Conservation (phyloP, 805 yeast species). For the Starmerella sirachaensis region DNA sequence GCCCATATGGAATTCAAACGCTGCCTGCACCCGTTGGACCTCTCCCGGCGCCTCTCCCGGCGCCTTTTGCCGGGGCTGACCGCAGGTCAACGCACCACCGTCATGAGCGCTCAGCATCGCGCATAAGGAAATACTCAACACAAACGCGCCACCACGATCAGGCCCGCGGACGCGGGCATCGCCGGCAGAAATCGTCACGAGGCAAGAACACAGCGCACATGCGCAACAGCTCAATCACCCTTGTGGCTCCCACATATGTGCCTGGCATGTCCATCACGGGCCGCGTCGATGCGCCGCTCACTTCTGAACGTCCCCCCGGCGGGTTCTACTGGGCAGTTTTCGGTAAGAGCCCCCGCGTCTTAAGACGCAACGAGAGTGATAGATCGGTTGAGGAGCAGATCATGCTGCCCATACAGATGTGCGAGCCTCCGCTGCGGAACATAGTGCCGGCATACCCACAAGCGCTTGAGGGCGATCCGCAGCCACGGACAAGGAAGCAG, state of each 20-base stretch:
- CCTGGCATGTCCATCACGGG: constrained; percentile 4
- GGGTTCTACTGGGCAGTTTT: constrained; percentile 20
- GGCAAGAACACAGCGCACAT: neutral
- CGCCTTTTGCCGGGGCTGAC: no score
- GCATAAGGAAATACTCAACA: no score
- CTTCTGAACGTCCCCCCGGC: constrained; percentile 19
- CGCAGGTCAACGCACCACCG: no score
- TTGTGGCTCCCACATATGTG: constrained; percentile 5
- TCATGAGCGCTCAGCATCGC: neutral
- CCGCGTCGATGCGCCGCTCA: constrained; percentile 2
- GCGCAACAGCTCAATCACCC: constrained; percentile 3
- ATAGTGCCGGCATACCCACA: constrained; percentile 35
- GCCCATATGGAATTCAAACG: no score
- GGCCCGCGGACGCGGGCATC: neutral
- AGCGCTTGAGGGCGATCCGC: constrained; percentile 32
- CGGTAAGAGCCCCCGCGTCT: neutral
- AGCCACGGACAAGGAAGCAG: constrained; percentile 44
- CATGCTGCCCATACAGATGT: constrained; percentile 27
- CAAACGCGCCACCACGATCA: neutral
- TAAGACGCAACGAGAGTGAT: constrained; percentile 13
- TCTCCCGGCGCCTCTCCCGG: no score
- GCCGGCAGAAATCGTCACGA: constrained; percentile 8
- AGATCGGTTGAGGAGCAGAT: neutral
- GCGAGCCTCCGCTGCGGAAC: constrained; percentile 39
- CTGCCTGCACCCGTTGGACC: no score